Conservation (phyloP, 257 asterid genomes). For the Galeopsis tetrahit region DNA sequence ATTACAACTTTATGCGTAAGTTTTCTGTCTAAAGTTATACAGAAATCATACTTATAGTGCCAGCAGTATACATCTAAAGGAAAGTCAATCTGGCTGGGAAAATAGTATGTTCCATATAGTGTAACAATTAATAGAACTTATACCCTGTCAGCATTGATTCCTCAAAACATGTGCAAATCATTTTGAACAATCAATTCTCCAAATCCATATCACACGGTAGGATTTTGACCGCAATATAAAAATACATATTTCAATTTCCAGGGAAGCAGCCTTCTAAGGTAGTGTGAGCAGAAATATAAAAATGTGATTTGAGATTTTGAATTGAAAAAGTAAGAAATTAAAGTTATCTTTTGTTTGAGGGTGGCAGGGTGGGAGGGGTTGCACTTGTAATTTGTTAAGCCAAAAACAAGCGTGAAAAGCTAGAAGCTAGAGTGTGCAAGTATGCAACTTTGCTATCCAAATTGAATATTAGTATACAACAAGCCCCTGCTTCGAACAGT, state of each 20-base stretch:
- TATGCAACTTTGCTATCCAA: background rate
- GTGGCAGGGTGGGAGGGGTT: background rate
- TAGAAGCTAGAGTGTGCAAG: background rate
- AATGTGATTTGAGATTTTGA: constrained; percentile 1
- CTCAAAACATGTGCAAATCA: background rate
- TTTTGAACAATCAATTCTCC: constrained; percentile 22
- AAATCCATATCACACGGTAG: constrained; percentile 7
- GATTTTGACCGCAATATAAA: constrained; percentile 1
- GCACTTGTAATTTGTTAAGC: background rate
- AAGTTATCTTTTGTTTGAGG: background rate
- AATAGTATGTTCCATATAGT: background rate
- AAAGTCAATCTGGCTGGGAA: background rate
- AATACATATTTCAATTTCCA: constrained; percentile 7
- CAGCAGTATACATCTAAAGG: background rate
- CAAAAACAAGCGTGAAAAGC: background rate
- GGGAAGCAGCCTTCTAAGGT: constrained; percentile 8
- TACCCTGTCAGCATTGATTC: constrained; percentile 10
- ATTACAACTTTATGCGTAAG: background rate
- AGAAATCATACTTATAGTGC: background rate
- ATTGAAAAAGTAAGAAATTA: background rate
- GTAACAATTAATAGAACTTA: constrained; percentile 22
- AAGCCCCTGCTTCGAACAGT: background rate
- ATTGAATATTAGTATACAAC: background rate
- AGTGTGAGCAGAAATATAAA: background rate
- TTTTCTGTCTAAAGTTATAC: constrained; percentile 20